Evolutionary conservation across 345 rosid genomes (phyloP), one percentile per base, ranked within the genome.

Genomic region (Corymbia maculata): DNA sequence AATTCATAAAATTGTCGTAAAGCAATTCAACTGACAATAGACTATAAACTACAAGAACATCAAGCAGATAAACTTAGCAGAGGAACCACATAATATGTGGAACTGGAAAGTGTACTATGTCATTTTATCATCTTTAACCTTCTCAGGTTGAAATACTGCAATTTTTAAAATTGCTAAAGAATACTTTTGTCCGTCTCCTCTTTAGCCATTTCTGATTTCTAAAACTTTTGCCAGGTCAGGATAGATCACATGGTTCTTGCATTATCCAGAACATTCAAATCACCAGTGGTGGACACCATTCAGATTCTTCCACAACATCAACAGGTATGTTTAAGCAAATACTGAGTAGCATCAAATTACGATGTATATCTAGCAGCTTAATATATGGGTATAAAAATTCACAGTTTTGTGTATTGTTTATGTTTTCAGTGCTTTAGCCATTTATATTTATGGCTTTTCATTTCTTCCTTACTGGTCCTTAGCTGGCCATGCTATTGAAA

Each of bases 271-370:
- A 95, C 98, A 52, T 97, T 93, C 88, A 94, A 91, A 91, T 96
- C 98, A 75, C 99, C 96, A 9, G 86, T 91, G 88, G 96, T 97
- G 32, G 97, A 98, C 91, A 98, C 95, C 87, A 96, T 98, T 79
- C 96, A 94, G 88, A 94, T 96, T 85, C 98, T 98, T 91, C 99
- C 99, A 85, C 99, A 96, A 90, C 99, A 97, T 92, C 99, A 97
- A 88, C 99, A 96, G 93, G 99, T 97, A 91, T 26, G 82, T 19
- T 75, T 75, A 75, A 75, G 82, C 26, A 21, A 75, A 75, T 6
- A 36, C 49, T 22, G 13, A 75, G 49, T 75, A 19, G 26, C 82
- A 75, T 75, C 82, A 75, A 17, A 75, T 36, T 75, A 5, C 8
- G 2, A 36, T 9, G 6, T 75, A 36, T 75, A 36, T 75, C 22